Evolutionary conservation across 2,329 filamentous ascomycete species (phyloP).

Genomic region (Scolecobasidium constrictum): DNA sequence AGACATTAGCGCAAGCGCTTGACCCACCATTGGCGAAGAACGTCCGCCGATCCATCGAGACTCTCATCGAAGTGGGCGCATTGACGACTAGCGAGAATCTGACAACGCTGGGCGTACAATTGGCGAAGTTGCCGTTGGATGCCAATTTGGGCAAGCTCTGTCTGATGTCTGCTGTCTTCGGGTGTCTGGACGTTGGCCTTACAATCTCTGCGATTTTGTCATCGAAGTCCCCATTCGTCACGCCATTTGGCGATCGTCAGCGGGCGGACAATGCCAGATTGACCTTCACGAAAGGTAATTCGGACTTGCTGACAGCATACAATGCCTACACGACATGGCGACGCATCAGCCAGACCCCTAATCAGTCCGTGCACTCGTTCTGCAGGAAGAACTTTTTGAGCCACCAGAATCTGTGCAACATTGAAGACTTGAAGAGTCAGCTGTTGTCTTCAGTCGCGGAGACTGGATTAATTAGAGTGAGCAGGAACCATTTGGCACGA

Average conservation of each 20-base stretch:
- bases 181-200: slow-evolving; percentile 81
- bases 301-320: slow-evolving; percentile 84
- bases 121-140: slow-evolving; percentile 82
- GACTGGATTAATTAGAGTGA: slow-evolving; percentile 65
- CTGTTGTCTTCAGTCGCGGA: slow-evolving; percentile 77
- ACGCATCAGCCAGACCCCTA: slow-evolving; percentile 60
- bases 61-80: slow-evolving; percentile 84
- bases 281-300: slow-evolving; percentile 74
- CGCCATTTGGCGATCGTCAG: slow-evolving; percentile 70
- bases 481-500: background rate
- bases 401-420: slow-evolving; percentile 77
- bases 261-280: slow-evolving; percentile 73
- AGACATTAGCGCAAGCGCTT: slow-evolving; percentile 75
- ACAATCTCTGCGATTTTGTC: slow-evolving; percentile 89
- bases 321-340: slow-evolving; percentile 91
- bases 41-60: slow-evolving; percentile 84
- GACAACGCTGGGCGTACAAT: slow-evolving; percentile 73
- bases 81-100: slow-evolving; percentile 72
- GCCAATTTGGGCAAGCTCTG: slow-evolving; percentile 93
- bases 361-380: slow-evolving; percentile 72
- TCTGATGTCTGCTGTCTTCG: slow-evolving; percentile 74
- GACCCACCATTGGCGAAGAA: slow-evolving; percentile 89
- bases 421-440: slow-evolving; percentile 92
- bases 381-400: slow-evolving; percentile 92
- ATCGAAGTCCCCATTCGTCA: slow-evolving; percentile 87